Evolutionary conservation across 495 filamentous ascomycete species (phyloP), one percentile per base, ranked within the genome.

Genomic region (Xylaria scruposa): DNA sequence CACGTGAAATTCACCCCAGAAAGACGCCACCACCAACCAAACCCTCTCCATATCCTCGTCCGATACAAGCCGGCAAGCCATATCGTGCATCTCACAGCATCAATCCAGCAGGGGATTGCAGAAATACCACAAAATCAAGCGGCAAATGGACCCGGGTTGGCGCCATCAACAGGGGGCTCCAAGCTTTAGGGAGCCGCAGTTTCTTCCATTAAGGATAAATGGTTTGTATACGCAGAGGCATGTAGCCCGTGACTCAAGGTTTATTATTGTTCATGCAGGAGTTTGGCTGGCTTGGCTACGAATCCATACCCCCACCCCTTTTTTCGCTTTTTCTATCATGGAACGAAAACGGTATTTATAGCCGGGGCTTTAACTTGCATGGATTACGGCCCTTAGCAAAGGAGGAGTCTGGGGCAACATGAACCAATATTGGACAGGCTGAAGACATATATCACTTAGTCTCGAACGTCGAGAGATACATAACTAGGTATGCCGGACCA

Each of bases 131-230:
- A 21, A 76, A 74, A 72, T 69, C 80, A 42, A 64, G 71, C 8
- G 75, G 73, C 63, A 79, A 75, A 68, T 80, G 79, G 81, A 70
- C 71, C 17, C 75, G 76, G 66, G 76, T 80, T 0, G 78, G 80
- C 24, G 76, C 71, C 59, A 76, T 82, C 61, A 77, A 81, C 49
- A 79, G 79, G 40, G 83, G 80, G 29, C 78, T 80, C 58, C 75
- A 85, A 63, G 81, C 79, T 29, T 79, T 85, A 63, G 79, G 83
- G 24, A 79, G 84, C 65, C 80, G 81, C 42, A 84, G 74, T 46
- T 78, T 84, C 29, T 86, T 87, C 65, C 78, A 79, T 38, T 84
- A 70, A 73, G 56, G 66, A 68, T 69, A 29, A 15, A 64, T 56
- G 68, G 47, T 56, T 64, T 62, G 33, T 56, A 64, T 70, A 64